Conservation (phyloP, 768 basidiomycete genomes). For the Russula dissimulans region DNA sequence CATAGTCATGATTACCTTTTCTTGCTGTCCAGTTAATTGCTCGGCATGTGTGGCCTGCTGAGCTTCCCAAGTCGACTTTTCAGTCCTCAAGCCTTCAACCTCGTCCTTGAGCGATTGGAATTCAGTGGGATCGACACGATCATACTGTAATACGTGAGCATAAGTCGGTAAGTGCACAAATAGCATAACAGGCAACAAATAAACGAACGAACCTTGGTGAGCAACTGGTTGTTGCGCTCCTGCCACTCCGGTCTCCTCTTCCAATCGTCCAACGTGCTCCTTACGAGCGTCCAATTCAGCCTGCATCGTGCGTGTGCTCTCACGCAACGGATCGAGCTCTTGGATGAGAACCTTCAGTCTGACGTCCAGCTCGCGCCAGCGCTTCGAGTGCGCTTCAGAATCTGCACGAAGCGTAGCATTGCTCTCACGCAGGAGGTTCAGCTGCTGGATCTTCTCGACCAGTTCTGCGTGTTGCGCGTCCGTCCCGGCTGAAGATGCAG, state of each 20-base stretch:
- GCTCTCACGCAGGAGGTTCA: conserved; percentile 80
- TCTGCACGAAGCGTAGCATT: conserved; percentile 79
- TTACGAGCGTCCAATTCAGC: conserved; percentile 71
- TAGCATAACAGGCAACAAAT: not conserved
- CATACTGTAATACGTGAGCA: conserved; percentile 43
- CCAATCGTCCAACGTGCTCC: conserved; percentile 56
- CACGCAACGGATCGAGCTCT: conserved; percentile 68
- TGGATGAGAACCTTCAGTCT: conserved; percentile 48
- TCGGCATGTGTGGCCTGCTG: not conserved
- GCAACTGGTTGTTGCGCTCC: conserved; percentile 68
- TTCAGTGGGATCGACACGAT: conserved; percentile 82
- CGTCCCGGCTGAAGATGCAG: conserved; percentile 58
- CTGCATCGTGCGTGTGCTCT: conserved; percentile 51
- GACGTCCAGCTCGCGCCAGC: conserved; percentile 54
- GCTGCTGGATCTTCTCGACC: conserved; percentile 76
- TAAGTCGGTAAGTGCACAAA: not conserved
- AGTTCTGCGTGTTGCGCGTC: conserved; percentile 77
- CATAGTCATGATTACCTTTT: conserved; percentile 18
- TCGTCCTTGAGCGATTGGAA: conserved; percentile 72
- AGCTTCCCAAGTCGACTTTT: conserved; percentile 22
- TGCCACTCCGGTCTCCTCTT: conserved; percentile 81
- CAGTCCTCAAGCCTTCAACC: conserved; percentile 36
- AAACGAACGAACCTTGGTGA: conserved; percentile 55
- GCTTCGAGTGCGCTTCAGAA: conserved; percentile 59
- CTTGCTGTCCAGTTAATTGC: conserved; percentile 5